Evolutionary conservation across 1,139 yeast species (phyloP).

Genomic region (Starmera stellimalicola): DNA sequence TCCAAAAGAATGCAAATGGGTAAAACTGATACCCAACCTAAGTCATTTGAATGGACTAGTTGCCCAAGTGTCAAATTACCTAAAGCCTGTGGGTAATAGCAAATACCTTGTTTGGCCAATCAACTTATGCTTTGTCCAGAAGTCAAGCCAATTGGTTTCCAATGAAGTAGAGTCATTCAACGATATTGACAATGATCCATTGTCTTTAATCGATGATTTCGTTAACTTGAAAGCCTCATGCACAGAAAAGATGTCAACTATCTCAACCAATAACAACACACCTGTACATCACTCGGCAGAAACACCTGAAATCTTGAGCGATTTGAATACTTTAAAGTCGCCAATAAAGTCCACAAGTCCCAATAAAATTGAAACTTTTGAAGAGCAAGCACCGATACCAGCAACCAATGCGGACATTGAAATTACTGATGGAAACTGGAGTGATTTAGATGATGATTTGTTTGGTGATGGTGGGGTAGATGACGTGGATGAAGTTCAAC

Average conservation of each 20-base stretch:
- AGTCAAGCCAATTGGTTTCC: conserved; percentile 21
- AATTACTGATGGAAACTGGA: conserved; percentile 22
- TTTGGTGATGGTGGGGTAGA: conserved; percentile 32
- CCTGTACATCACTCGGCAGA: conserved; percentile 9
- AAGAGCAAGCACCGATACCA: conserved; percentile 4
- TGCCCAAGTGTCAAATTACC: conserved; percentile 46
- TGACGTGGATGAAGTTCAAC: conserved; percentile 31
- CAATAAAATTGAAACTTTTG: background rate
- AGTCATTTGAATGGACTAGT: conserved; percentile 62
- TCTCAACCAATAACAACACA: conserved; percentile 15
- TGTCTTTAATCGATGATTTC: conserved; percentile 27
- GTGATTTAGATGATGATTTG: conserved; percentile 30
- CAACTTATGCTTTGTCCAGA: conserved; percentile 51
- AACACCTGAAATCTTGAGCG: conserved; percentile 1
- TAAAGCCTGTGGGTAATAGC: conserved; percentile 42
- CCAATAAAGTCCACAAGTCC: background rate
- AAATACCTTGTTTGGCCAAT: conserved; percentile 68
- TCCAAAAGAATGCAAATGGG: conserved; percentile 33
- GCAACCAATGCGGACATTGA: conserved; percentile 21
- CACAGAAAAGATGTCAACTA: conserved; percentile 22
- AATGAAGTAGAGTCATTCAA: conserved; percentile 2
- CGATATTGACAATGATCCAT: conserved; percentile 19
- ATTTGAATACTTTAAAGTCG: background rate
- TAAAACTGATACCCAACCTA: conserved; percentile 56
- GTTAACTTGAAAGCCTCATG: conserved; percentile 27